phyloP scores from a whole-genome alignment of 768 basidiomycete species.

The Tricholoma sp. region DNA sequence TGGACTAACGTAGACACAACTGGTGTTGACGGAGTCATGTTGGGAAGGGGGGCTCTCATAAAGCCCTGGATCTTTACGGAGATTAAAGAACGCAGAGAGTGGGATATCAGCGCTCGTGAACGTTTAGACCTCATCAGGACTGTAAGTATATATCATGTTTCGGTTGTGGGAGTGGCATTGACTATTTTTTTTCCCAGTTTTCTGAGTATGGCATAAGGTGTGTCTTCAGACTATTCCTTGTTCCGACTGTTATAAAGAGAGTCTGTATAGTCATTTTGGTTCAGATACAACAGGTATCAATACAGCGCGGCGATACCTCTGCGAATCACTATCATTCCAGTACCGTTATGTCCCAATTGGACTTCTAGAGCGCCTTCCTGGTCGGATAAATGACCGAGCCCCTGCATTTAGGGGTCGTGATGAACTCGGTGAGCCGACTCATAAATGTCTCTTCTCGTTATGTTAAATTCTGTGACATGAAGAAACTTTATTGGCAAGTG shows the following conservation, averaged over 20 bases:
- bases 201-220: slow-evolving; percentile 84
- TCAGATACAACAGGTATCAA: slow-evolving; percentile 88
- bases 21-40: slow-evolving; percentile 94
- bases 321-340: slow-evolving; percentile 94
- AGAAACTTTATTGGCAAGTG: slow-evolving; percentile 84
- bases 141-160: slow-evolving; percentile 32
- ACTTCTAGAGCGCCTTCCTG: slow-evolving; percentile 77
- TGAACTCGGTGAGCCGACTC: slow-evolving; percentile 64
- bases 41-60: slow-evolving; percentile 90
- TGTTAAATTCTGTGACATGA: neutral
- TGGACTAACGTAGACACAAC: slow-evolving; percentile 70
- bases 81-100: slow-evolving; percentile 86
- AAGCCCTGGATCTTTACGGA: slow-evolving; percentile 98
- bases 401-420: slow-evolving; percentile 83
- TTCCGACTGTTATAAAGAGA: neutral
- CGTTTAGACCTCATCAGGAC: slow-evolving; percentile 74
- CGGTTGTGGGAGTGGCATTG: neutral
- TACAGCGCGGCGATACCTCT: slow-evolving; percentile 87
- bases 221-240: slow-evolving; percentile 14
- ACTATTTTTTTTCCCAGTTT: slow-evolving; percentile 40
- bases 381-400: slow-evolving; percentile 84
- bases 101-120: slow-evolving; percentile 88
- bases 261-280: slow-evolving; percentile 62
- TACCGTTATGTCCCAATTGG: slow-evolving; percentile 96
- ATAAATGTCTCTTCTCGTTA: neutral